These are phyloP conservation scores for Vigna mungo DNA, from an alignment of 306 rosid genomes.

Conservation along the genomic window DNA sequence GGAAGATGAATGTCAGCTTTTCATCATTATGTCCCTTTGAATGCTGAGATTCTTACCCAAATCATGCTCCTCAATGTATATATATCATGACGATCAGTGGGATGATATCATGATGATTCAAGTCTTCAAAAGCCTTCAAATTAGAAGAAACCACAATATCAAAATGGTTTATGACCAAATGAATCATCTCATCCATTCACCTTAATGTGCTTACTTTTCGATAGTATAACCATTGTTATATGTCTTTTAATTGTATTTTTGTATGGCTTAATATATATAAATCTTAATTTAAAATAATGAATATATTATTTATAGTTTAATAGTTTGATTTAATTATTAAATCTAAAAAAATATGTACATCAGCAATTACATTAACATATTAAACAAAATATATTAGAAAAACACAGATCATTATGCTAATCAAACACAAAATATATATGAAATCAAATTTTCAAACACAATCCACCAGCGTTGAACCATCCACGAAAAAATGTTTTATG, in stretches of 20 bases:
- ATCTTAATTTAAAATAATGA: neutral
- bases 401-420: neutral
- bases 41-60: neutral
- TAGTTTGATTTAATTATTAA: too few relatives aligned
- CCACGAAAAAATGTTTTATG: neutral
- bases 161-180: slow-evolving; percentile 31
- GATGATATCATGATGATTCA: slow-evolving; percentile 15
- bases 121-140: slow-evolving; percentile 36
- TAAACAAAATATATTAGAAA: neutral
- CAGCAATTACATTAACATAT: neutral
- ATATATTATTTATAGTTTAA: neutral
- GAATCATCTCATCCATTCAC: slow-evolving; percentile 7
- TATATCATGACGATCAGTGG: neutral
- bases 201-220: neutral
- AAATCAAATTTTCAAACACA: slow-evolving; percentile 9
- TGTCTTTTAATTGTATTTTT: neutral
- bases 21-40: neutral
- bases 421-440: neutral
- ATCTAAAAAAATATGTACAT: neutral
- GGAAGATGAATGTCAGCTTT: neutral
- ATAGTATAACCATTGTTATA: neutral
- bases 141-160: slow-evolving; percentile 17
- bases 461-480: neutral
- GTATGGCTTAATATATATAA: too few relatives aligned
- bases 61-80: neutral